phyloP scores from a whole-genome alignment of 176 grass and related monocot genomes.

The Themeda triandra region DNA sequence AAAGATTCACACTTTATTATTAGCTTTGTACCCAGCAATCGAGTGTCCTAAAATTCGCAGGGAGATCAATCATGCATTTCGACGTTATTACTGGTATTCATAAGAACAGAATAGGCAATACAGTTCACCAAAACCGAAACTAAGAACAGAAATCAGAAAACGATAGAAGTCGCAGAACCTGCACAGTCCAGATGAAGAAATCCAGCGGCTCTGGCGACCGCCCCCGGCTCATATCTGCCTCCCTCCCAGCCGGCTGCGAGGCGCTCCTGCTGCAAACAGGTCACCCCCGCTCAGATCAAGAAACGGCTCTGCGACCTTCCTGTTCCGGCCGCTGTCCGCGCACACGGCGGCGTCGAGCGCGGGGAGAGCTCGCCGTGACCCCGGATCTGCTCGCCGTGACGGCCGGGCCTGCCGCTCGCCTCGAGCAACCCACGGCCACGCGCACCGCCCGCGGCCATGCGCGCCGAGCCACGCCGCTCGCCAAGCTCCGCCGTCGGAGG shows the following conservation, averaged over 20 bases:
- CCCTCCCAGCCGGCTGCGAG: conserved; percentile 24
- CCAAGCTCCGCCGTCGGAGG: too few relatives aligned
- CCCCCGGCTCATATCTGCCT: conserved; percentile 55
- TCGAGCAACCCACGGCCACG: too few relatives aligned
- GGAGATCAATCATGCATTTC: not conserved
- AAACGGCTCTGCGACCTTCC: conserved; percentile 8
- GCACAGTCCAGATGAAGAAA: conserved; percentile 96
- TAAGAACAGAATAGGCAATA: not conserved
- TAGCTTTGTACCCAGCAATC: not conserved
- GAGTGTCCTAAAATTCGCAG: conserved; percentile 1
- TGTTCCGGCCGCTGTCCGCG: too few relatives aligned
- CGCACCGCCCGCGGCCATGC: too few relatives aligned
- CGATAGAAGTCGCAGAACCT: conserved; percentile 35
- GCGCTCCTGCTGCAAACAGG: conserved; percentile 31
- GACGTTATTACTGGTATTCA: not conserved
- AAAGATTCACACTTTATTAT: not conserved
- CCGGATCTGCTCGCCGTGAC: too few relatives aligned
- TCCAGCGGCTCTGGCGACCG: conserved; percentile 78
- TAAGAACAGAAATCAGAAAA: not conserved
- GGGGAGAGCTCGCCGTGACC: too few relatives aligned
- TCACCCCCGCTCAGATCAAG: conserved; percentile 33
- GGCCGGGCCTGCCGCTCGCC: too few relatives aligned
- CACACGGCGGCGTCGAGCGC: too few relatives aligned
- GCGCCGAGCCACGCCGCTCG: too few relatives aligned
- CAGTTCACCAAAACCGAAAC: not conserved